Evolutionary conservation across 345 rosid species (phyloP).

Genomic region (Dimocarpus longan): DNA sequence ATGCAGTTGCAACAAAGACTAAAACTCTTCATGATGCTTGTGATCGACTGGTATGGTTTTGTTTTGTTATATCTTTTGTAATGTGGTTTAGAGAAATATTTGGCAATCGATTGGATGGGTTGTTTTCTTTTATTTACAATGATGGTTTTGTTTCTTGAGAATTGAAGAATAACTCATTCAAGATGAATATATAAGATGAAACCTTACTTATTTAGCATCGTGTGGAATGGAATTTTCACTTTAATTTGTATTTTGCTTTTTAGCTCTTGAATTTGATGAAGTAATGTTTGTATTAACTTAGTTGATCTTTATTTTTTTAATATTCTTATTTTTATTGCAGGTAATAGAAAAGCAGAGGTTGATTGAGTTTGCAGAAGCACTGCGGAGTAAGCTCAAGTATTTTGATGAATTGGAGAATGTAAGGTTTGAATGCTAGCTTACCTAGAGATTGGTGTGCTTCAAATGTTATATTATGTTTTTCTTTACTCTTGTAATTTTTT

Average conservation of each 20-base stretch:
- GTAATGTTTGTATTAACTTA: not conserved
- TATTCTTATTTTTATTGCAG: conserved; percentile 41
- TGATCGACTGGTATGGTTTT: conserved; percentile 72
- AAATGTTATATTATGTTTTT: conserved; percentile 5
- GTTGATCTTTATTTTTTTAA: conserved; percentile 14
- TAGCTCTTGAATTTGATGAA: not conserved
- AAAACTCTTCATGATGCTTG: conserved; percentile 99
- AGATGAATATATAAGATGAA: not conserved
- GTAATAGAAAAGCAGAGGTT: conserved; percentile 86
- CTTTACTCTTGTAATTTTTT: not conserved
- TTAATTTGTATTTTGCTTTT: not conserved
- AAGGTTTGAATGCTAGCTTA: conserved; percentile 66
- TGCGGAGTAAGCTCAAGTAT: conserved; percentile 88
- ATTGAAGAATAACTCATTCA: not conserved
- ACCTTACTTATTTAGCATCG: not conserved
- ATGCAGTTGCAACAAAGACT: conserved; percentile 93
- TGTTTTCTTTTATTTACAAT: not conserved
- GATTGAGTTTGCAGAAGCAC: conserved; percentile 90
- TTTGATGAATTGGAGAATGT: conserved; percentile 99
- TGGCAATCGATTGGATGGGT: conserved; percentile 4
- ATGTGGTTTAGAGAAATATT: not conserved
- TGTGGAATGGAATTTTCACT: conserved; percentile 9
- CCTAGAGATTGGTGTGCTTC: conserved; percentile 16
- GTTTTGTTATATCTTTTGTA: conserved; percentile 12
- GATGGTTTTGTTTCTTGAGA: not conserved